Evolutionary conservation across 768 basidiomycete species (phyloP), one percentile per base, ranked within the genome.

Genomic region (Mycena kentingensis): DNA sequence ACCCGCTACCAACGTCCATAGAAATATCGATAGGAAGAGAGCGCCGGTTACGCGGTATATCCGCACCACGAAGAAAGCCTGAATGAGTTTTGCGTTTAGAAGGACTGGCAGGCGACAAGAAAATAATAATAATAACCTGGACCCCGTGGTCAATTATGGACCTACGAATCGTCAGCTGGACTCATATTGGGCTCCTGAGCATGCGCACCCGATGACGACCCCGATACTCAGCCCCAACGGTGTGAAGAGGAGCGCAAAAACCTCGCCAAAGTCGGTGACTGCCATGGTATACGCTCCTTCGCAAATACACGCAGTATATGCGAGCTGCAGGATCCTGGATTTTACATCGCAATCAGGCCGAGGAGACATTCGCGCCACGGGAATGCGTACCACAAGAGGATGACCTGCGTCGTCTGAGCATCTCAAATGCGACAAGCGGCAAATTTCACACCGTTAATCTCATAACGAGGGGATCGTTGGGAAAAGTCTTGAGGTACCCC

Each of bases 371-470:
- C 26, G 35, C 18, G 2, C 7, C 16, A 16, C 36, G 25, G 49
- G n/a, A n/a, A n/a, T n/a, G n/a, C n/a, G n/a, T n/a, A 58, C 56
- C 52, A 58, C 26, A 58, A 19, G 19, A 43, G 51, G 29, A 58
- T 29, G 12, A 54, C 56, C 56, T 58, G 19, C 11, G 22, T 4
- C 32, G 28, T 24, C 16, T 39, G 13, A 32, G 31, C 31, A 32
- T 7, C 10, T n/a, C n/a, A n/a, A n/a, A n/a, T n/a, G n/a, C n/a
- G n/a, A n/a, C n/a, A n/a, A n/a, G n/a, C n/a, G n/a, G n/a, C n/a
- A n/a, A n/a, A n/a, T n/a, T n/a, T n/a, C n/a, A n/a, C n/a, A n/a
- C n/a, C n/a, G n/a, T n/a, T n/a, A n/a, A n/a, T n/a, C n/a, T n/a
- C n/a, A n/a, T n/a, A n/a, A n/a, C n/a, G n/a, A n/a, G n/a, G n/a